Conservation (phyloP, 192 early-diverging fungal genomes). For the Entomortierella chlamydospora region DNA sequence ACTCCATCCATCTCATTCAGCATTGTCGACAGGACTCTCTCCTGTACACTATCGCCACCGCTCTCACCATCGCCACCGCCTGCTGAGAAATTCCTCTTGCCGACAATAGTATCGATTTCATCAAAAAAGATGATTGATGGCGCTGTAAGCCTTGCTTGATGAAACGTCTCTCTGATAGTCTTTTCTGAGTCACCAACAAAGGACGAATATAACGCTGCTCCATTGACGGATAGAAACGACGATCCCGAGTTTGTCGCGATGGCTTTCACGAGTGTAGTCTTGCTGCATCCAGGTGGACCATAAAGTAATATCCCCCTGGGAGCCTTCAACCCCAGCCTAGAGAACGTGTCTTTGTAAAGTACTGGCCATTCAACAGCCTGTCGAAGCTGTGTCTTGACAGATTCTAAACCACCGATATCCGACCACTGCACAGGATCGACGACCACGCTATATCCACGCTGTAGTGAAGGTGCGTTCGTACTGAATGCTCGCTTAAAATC, state of each 20-base stretch:
- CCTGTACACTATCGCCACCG: constrained; percentile 81
- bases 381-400: constrained; percentile 81
- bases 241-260: constrained; percentile 86
- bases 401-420: constrained; percentile 90
- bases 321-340: constrained; percentile 80
- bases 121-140: constrained; percentile 97
- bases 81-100: constrained; percentile 74
- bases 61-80: constrained; percentile 60
- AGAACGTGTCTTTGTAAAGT: constrained; percentile 72
- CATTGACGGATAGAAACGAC: constrained; percentile 83
- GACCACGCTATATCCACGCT: constrained; percentile 73
- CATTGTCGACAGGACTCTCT: constrained; percentile 80
- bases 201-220: constrained; percentile 82
- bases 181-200: constrained; percentile 90
- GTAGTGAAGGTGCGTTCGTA: constrained; percentile 75
- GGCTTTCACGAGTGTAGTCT: constrained; percentile 92
- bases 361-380: constrained; percentile 95
- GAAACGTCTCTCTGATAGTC: constrained; percentile 81
- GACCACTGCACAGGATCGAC: constrained; percentile 76
- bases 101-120: constrained; percentile 97
- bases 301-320: constrained; percentile 93
- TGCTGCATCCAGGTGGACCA: constrained; percentile 98
- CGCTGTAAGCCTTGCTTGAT: constrained; percentile 77
- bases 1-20: constrained; percentile 95
- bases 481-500: constrained; percentile 78